A percentile compares a stretch with the other conserved stretches of the same genome.
Conservation (phyloP, 139 green algal species). For the Volvox reticuliferus region DNA sequence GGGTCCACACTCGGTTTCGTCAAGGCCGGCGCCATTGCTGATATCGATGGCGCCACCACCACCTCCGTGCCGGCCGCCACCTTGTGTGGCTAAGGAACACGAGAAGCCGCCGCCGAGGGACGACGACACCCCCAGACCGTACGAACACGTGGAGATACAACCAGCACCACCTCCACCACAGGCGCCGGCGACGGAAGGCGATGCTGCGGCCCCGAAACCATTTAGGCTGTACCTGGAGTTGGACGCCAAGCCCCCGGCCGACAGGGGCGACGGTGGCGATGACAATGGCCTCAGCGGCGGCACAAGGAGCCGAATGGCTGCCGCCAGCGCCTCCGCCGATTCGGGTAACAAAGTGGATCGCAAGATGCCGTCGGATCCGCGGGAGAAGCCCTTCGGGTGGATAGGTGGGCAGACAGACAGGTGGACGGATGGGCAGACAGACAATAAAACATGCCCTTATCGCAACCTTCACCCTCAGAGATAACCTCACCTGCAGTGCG, state of each 20-base stretch:
- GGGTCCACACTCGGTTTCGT: background rate
- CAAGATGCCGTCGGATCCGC: background rate
- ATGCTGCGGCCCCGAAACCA: background rate
- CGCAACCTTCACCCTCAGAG: too few relatives aligned
- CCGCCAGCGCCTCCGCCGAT: constrained; percentile 12
- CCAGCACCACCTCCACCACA: background rate
- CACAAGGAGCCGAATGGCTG: background rate
- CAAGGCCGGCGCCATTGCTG: background rate
- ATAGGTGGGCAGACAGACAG: too few relatives aligned
- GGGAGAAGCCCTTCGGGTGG: background rate
- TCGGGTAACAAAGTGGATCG: background rate
- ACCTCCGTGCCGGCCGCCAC: background rate
- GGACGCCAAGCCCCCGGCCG: background rate
- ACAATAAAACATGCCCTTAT: too few relatives aligned
- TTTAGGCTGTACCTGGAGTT: too few relatives aligned
- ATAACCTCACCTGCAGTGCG: constrained; percentile 20
- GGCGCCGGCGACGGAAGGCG: background rate
- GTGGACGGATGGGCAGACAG: too few relatives aligned
- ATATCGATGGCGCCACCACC: background rate
- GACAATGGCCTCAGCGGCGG: background rate
- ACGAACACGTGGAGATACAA: background rate
- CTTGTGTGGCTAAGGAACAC: too few relatives aligned
- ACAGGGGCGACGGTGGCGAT: background rate
- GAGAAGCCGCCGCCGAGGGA: too few relatives aligned
- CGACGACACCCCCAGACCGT: too few relatives aligned